Evolutionary conservation across 2,329 filamentous ascomycete species (phyloP).

Genomic region (Fusarium nisikadoi): DNA sequence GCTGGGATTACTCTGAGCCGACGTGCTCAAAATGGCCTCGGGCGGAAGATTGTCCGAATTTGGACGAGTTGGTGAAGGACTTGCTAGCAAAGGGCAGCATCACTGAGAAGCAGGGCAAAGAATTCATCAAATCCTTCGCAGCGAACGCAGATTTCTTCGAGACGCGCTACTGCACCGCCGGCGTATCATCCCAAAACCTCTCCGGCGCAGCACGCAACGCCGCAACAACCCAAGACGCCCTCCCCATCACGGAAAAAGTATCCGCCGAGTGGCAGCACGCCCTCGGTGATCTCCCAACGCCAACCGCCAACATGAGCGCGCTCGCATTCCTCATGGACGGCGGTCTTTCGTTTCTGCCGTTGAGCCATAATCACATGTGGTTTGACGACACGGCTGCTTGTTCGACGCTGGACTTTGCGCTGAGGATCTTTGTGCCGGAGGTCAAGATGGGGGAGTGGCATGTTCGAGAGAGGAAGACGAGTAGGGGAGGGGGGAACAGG

Average conservation of each 20-base stretch:
- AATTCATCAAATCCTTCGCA: slow-evolving; percentile 45
- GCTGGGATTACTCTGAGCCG: slow-evolving; percentile 53
- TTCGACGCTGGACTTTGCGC: slow-evolving; percentile 61
- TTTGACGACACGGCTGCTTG: slow-evolving; percentile 57
- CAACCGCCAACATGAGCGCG: slow-evolving; percentile 50
- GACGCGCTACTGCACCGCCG: slow-evolving; percentile 50
- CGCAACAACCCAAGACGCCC: slow-evolving; percentile 49
- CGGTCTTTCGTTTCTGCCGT: slow-evolving; percentile 55
- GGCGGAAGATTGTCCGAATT: slow-evolving; percentile 41
- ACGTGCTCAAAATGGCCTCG: slow-evolving; percentile 48
- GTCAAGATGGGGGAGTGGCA: slow-evolving; percentile 56
- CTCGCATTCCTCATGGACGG: slow-evolving; percentile 59
- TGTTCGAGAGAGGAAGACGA: slow-evolving; percentile 54
- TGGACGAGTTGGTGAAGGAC: background rate
- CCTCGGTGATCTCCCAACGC: slow-evolving; percentile 26
- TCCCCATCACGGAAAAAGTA: slow-evolving; percentile 49
- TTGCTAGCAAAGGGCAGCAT: slow-evolving; percentile 43
- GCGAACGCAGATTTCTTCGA: slow-evolving; percentile 49
- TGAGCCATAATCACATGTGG: slow-evolving; percentile 55
- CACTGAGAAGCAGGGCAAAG: slow-evolving; percentile 34
- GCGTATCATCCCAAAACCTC: slow-evolving; percentile 57
- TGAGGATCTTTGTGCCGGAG: slow-evolving; percentile 55
- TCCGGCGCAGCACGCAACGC: slow-evolving; percentile 53
- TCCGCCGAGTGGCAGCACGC: slow-evolving; percentile 57
- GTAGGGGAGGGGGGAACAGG: slow-evolving; percentile 53